Evolutionary conservation across 768 basidiomycete genomes (phyloP), one percentile per base, ranked within the genome.

Genomic region (Tylopilus plumbeoviolaceoides): DNA sequence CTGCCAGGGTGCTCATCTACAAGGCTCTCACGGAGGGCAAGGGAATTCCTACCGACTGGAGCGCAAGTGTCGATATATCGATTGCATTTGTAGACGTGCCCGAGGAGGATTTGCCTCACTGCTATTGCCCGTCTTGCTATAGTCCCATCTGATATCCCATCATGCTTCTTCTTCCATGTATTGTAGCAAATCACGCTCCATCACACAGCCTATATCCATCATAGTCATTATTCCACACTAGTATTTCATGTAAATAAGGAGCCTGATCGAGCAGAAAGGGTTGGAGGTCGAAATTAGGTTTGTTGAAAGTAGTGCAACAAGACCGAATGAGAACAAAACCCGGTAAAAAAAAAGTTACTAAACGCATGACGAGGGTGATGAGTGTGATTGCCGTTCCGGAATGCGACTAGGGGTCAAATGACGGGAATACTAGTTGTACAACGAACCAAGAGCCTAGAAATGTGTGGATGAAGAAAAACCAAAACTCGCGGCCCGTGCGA

Each of bases 1-100:
- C 65, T 0, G 81, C 83, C 1, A 70, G 83, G 42, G 63, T 69
- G 30, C 53, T 81, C n/a, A 76, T 84, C 20, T 76, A 76, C 55
- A 59, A 50, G 1, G 61, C 64, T 2, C 57, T 81, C n/a, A 57
- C 49, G 8, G 65, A 59, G 0, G 57, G 50, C 36, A 59, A 50
- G 5, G 10, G 27, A 45, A 53, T 77, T 10, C 70, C 75, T 4
- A 72, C 73, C 2, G 64, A 73, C 17, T 82, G 82, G 82, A 60
- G 75, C 48, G 59, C 63, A 0, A 45, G 27, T 9, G 54, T 77
- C 1, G 53, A 59, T 12, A 25, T 63, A 4, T 57, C 56, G n/a
- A 55, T 57, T 20, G 62, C 66, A 11, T 57, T 64, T 43, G 63
- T 63, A 38, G 59, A 36, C 43, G 48, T 30, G 23, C 23, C 23